phyloP scores from a whole-genome alignment of 2,329 filamentous ascomycete species.

The Epicoccum nigrum region DNA sequence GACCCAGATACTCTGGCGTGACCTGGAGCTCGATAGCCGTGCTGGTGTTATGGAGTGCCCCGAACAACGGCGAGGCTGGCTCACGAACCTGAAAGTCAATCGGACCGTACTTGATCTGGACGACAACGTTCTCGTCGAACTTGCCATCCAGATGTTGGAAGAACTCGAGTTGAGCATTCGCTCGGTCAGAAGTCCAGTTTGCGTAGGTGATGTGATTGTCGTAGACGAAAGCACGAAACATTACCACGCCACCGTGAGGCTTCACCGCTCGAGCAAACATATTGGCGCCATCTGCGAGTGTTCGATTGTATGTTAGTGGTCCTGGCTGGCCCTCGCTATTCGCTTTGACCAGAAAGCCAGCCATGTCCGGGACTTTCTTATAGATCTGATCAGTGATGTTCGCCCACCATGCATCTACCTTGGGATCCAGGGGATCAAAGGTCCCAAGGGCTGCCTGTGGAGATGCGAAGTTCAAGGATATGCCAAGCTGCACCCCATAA shows the following conservation, averaged over 20 bases:
- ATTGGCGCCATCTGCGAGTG: conserved; percentile 70
- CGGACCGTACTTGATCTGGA: conserved; percentile 76
- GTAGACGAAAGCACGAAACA: conserved; percentile 77
- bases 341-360: conserved; percentile 73
- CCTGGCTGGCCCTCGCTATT: conserved; percentile 76
- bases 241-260: conserved; percentile 84
- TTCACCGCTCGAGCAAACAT: conserved; percentile 83
- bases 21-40: conserved; percentile 70
- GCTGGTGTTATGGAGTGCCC: conserved; percentile 55
- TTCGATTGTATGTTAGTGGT: conserved; percentile 72
- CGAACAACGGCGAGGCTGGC: conserved; percentile 69
- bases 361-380: conserved; percentile 67
- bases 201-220: conserved; percentile 62
- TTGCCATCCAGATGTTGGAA: conserved; percentile 68
- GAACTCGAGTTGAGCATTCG: conserved; percentile 72
- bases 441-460: conserved; percentile 63
- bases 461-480: conserved; percentile 72
- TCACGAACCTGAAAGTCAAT: conserved; percentile 78
- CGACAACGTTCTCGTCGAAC: conserved; percentile 72
- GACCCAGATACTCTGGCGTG: conserved; percentile 73
- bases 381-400: conserved; percentile 67
- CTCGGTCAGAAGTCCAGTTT: conserved; percentile 70
- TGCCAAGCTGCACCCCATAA: conserved; percentile 68
- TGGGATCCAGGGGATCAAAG: conserved; percentile 68
- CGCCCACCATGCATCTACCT: conserved; percentile 68